phyloP scores from a whole-genome alignment of 139 green algal genomes.

The Chlamydomonas applanata region DNA sequence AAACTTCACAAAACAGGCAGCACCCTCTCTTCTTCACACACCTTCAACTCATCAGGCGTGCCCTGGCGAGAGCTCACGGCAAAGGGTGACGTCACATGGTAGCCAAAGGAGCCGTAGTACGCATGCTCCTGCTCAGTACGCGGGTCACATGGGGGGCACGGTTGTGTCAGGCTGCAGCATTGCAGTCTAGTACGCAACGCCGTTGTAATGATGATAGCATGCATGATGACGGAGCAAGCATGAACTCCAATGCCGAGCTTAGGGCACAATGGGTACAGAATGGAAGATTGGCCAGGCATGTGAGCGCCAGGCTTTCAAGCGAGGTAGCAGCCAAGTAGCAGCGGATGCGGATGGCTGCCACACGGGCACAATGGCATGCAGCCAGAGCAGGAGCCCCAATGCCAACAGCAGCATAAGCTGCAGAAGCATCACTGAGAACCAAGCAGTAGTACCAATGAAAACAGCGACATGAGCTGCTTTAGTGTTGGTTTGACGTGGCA shows the following conservation, averaged over 20 bases:
- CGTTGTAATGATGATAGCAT: not conserved
- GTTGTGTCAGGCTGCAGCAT: no score
- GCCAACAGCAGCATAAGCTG: not conserved
- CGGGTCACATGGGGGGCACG: not conserved
- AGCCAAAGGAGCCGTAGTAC: slow-evolving; percentile 94
- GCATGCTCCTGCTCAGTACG: slow-evolving; percentile 73
- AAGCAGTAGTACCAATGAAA: no score
- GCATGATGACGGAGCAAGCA: not conserved
- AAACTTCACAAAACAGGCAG: no score
- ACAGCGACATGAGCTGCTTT: no score
- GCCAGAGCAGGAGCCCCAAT: not conserved
- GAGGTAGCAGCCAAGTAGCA: no score
- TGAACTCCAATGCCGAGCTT: not conserved
- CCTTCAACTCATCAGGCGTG: slow-evolving; percentile 92
- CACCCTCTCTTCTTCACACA: not conserved
- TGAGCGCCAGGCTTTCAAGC: no score
- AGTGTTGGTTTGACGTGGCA: no score
- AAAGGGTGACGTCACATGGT: slow-evolving; percentile 94
- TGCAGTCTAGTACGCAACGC: no score
- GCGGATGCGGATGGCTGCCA: no score
- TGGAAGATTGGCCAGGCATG: no score
- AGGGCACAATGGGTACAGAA: no score
- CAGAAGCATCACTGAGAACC: not conserved
- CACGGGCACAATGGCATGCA: not conserved
- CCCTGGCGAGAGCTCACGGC: slow-evolving; percentile 72